Evolutionary conservation across 1,284 basidiomycete genomes (phyloP).

Genomic region (Phellinidium pouzarii): DNA sequence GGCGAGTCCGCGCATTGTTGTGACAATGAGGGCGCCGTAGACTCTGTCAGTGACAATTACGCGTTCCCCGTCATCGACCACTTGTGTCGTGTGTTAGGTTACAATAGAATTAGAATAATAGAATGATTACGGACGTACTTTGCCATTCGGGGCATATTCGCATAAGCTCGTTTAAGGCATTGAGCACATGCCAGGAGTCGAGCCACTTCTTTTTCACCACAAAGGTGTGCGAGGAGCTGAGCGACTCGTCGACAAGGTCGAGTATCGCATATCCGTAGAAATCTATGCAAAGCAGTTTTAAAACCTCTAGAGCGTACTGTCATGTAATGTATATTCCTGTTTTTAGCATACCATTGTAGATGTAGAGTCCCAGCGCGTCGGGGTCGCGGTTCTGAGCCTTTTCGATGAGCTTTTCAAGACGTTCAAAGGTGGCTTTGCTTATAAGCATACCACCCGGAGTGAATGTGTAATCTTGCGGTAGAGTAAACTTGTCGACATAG

Average conservation of each 20-base stretch:
- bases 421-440: constrained; percentile 27
- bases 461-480: constrained; percentile 27
- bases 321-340: neutral
- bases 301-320: too few species aligned
- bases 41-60: constrained; percentile 30
- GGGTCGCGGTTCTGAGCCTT: constrained; percentile 33
- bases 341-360: constrained; percentile 32
- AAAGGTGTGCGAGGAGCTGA: constrained; percentile 28
- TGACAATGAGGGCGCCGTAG: constrained; percentile 34
- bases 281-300: too few species aligned
- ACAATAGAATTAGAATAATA: neutral
- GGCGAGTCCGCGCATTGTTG: constrained; percentile 32
- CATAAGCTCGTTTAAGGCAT: constrained; percentile 31
- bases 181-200: constrained; percentile 30
- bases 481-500: constrained; percentile 4
- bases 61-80: constrained; percentile 34
- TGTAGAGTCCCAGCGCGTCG: constrained; percentile 33
- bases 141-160: constrained; percentile 29
- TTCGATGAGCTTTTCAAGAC: constrained; percentile 27
- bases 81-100: constrained; percentile 20
- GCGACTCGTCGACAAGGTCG: constrained; percentile 30
- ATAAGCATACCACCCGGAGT: constrained; percentile 28
- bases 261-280: constrained; percentile 16
- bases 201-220: constrained; percentile 31
- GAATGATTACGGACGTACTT: constrained; percentile 24